These are phyloP conservation scores for Prototheca stagnorum DNA, from an alignment of 163 green algal species.

Conservation along the genomic window DNA sequence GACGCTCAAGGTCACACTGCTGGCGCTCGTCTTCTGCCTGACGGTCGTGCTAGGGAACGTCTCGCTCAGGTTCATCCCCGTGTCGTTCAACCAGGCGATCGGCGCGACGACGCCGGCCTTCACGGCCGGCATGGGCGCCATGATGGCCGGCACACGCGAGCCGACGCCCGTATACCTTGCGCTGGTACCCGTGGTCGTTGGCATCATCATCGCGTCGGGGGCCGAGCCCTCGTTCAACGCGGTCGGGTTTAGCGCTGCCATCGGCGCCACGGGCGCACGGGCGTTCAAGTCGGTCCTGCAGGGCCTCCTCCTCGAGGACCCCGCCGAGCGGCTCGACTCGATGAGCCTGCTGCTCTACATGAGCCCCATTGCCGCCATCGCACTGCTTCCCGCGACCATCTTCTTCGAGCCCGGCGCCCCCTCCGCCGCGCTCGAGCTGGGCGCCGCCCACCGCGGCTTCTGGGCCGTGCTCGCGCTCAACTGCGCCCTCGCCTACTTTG, in stretches of 20 bases:
- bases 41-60: constrained; percentile 84
- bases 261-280: constrained; percentile 55
- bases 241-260: constrained; percentile 67
- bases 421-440: constrained; percentile 1
- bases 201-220: constrained; percentile 72
- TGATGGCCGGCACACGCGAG: constrained; percentile 41
- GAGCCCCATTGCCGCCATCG: constrained; percentile 36
- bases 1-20: constrained; percentile 56
- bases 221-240: constrained; percentile 78
- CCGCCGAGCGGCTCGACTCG: constrained; percentile 71
- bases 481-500: constrained; percentile 73
- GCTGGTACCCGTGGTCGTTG: constrained; percentile 69
- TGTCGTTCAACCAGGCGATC: constrained; percentile 90
- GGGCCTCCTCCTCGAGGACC: constrained; percentile 55
- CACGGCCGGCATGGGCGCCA: constrained; percentile 58
- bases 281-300: constrained; percentile 70
- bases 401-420: constrained; percentile 37
- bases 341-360: constrained; percentile 91
- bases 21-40: constrained; percentile 69
- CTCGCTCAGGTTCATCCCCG: constrained; percentile 71
- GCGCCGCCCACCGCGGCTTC: constrained; percentile 31
- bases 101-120: constrained; percentile 83
- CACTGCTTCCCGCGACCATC: constrained; percentile 40
- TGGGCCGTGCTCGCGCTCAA: constrained; percentile 61
- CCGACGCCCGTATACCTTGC: constrained; percentile 33